Base-by-base conservation (phyloP, 2,329 filamentous ascomycete species). In the Colletotrichum spaethianum region DNA sequence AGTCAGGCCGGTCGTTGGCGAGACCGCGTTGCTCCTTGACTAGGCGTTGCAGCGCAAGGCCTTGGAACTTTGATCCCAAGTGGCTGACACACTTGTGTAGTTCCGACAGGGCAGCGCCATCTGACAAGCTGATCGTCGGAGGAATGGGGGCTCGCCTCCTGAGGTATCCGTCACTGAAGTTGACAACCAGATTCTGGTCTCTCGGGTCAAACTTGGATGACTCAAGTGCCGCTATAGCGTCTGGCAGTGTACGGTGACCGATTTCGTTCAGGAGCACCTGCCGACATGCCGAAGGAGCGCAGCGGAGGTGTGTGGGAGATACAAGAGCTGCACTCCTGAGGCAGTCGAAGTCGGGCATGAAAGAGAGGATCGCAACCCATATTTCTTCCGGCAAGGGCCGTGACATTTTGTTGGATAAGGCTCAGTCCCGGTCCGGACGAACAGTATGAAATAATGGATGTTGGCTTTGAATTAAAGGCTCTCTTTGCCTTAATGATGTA, bases 231-330 rank as follows among this genome's bases (percentile, higher is more conserved):
- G 52, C 42, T 16, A 72, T 53, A 16, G 59, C 66, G 4, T 70
- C 59, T 9, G 70, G 40, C 26, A 72, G 60, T 31, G 31, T 53
- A 16, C 11, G 53, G 12, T 31, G 53, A 44, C 46, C 65, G n/a
- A 70, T 60, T 12, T 72, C 65, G 46, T 72, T 72, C 4, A 72
- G n/a, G 3, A 69, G 42, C 26, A 72, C 70, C 36, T 70, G 70
- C 20, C 65, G 59, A 36, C 65, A 72, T 48, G 70, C 70, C 9
- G 70, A 72, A 8, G 70, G 38, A 40, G 70, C 70, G 44, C 70
- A 72, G 8, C 70, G 65, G 20, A 72, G 53, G 38, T 59, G 46
- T 23, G n/a, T 60, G 12, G 40, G 31, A 33, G 38, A 72, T 4
- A 48, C 48, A 20, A 72, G 70, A 38, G 70, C 70, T 53, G 66